A percentile compares a stretch with the other conserved stretches of the same genome.
Conservation (phyloP, 352 stramenopile genomes). For the Phytophthora cryptogea region DNA sequence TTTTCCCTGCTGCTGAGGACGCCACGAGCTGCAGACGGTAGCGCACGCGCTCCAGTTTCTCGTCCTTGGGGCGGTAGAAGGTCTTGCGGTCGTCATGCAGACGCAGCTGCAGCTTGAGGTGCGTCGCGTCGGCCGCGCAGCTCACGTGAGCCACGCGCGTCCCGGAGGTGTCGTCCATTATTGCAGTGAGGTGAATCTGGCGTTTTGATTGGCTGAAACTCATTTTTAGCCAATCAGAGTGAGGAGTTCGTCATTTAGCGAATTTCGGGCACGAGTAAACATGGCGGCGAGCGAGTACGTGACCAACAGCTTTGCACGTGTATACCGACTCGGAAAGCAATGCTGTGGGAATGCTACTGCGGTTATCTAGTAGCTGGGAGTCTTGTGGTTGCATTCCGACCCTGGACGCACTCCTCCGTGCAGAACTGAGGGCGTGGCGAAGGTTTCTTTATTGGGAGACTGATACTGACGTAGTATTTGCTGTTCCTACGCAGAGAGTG, state of each 20-base stretch:
- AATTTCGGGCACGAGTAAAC: not conserved
- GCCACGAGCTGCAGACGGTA: constrained; percentile 65
- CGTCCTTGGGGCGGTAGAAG: constrained; percentile 44
- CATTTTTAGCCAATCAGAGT: constrained; percentile 13
- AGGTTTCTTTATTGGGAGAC: constrained; percentile 1
- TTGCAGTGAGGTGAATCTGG: not conserved
- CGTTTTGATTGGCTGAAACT: constrained; percentile 3
- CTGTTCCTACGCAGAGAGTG: constrained; percentile 31
- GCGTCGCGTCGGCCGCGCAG: constrained; percentile 42
- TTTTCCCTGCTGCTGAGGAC: constrained; percentile 3
- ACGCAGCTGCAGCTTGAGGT: constrained; percentile 54
- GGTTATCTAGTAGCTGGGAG: not conserved
- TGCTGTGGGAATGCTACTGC: not conserved
- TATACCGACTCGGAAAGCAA: not conserved
- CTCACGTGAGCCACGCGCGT: constrained; percentile 56
- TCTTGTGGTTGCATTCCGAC: not conserved
- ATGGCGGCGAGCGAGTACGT: constrained; percentile 33
- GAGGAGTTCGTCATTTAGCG: not conserved
- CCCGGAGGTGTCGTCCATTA: constrained; percentile 1
- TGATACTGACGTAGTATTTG: not conserved
- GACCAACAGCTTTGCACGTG: constrained; percentile 6
- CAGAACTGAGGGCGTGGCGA: constrained; percentile 8
- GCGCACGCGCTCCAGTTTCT: constrained; percentile 62
- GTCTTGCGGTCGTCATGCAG: constrained; percentile 56
- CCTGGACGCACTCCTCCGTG: not conserved